Conservation (phyloP, 495 filamentous ascomycete genomes). For the Hypoxylon trugodes region DNA sequence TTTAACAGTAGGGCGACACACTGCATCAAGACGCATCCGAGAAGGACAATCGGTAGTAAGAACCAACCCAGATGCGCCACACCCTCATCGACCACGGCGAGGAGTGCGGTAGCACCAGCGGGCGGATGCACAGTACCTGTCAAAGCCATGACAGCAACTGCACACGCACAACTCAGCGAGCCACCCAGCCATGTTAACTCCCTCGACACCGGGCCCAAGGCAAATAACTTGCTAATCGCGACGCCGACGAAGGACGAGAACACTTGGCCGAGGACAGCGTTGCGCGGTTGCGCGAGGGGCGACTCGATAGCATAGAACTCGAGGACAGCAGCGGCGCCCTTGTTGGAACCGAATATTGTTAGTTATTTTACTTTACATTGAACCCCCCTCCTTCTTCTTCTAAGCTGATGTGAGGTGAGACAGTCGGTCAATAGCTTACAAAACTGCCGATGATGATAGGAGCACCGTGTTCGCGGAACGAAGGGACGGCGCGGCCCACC, state of each 20-base stretch:
- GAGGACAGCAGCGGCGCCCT: conserved; percentile 81
- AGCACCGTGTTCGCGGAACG: conserved; percentile 47
- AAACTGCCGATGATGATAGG: conserved; percentile 63
- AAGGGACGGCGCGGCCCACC: conserved; percentile 48
- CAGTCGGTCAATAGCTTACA: conserved; percentile 44
- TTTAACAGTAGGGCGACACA: conserved; percentile 72
- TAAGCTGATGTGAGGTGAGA: background rate
- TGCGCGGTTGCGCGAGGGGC: conserved; percentile 84
- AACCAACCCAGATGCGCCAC: conserved; percentile 74
- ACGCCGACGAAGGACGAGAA: conserved; percentile 74
- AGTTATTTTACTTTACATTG: too few species aligned
- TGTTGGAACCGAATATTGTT: too few species aligned
- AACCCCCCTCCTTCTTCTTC: too few species aligned
- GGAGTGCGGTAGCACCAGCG: conserved; percentile 84
- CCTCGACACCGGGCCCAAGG: conserved; percentile 62
- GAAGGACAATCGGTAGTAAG: conserved; percentile 70
- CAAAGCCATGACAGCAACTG: conserved; percentile 76
- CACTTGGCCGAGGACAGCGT: conserved; percentile 75
- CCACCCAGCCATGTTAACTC: conserved; percentile 71
- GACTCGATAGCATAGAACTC: conserved; percentile 79
- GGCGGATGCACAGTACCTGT: conserved; percentile 87
- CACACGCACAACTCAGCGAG: conserved; percentile 72
- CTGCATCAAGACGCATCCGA: conserved; percentile 73
- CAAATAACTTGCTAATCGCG: conserved; percentile 75
- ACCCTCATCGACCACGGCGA: conserved; percentile 71